Conservation (phyloP, 257 asterid genomes). For the Capsicum chinense region DNA sequence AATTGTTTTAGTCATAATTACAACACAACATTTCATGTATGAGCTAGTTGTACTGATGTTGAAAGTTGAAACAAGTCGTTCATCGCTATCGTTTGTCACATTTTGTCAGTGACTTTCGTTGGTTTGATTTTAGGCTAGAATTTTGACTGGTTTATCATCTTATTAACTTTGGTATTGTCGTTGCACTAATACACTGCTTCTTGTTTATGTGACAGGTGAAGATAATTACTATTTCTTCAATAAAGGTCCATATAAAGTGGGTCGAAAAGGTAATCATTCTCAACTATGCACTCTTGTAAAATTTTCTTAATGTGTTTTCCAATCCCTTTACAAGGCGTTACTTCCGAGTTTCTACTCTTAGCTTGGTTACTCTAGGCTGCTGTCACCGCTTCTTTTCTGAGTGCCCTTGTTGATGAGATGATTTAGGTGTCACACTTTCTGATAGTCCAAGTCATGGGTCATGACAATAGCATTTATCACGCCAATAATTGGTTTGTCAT, state of each 20-base stretch:
- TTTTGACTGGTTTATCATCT: not conserved
- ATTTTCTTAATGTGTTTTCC: not conserved
- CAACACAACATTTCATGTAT: slow-evolving; percentile 18
- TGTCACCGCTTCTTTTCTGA: slow-evolving; percentile 7
- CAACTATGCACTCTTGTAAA: not conserved
- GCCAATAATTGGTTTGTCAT: not conserved
- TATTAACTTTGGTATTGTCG: slow-evolving; percentile 27
- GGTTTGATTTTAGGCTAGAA: slow-evolving; percentile 12
- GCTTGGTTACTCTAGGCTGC: not conserved
- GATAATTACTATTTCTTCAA: slow-evolving; percentile 72
- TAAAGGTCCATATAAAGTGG: slow-evolving; percentile 84
- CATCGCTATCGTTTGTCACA: slow-evolving; percentile 13
- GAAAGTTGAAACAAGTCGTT: slow-evolving; percentile 19
- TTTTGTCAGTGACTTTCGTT: slow-evolving; percentile 13
- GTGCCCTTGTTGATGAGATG: slow-evolving; percentile 25
- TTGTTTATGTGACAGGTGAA: slow-evolving; percentile 64
- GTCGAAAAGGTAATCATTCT: slow-evolving; percentile 73
- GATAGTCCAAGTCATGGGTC: not conserved
- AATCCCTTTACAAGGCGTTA: not conserved
- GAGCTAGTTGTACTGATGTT: slow-evolving; percentile 6
- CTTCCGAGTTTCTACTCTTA: not conserved
- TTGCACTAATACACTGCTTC: slow-evolving; percentile 20
- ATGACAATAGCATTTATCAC: slow-evolving; percentile 1
- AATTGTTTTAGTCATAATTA: not conserved
- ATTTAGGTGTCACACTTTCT: not conserved